phyloP scores from a whole-genome alignment of 768 basidiomycete species.

The Mycena epipterygia region DNA sequence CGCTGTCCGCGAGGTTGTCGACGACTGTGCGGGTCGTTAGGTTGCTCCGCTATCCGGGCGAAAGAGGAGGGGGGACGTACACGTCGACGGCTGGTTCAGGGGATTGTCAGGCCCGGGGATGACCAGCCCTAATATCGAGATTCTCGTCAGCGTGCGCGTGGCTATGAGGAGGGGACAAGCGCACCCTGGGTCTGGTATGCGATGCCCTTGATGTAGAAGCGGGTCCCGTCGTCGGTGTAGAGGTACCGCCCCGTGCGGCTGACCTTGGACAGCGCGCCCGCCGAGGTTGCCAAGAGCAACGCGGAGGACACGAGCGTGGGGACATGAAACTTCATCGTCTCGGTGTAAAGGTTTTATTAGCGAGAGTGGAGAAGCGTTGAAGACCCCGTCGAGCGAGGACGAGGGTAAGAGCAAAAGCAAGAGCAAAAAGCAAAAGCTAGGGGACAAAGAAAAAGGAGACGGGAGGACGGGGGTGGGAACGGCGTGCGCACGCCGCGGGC shows the following conservation, averaged over 20 bases:
- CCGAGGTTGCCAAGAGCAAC: not conserved
- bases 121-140: conserved; percentile 6
- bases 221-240: conserved; percentile 77
- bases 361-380: conserved; percentile 2
- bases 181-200: conserved; percentile 89
- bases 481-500: no score
- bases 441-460: no score
- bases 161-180: conserved; percentile 6
- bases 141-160: no score
- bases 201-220: conserved; percentile 92
- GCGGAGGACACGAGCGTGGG: not conserved
- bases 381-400: no score
- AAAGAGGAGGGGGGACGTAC: conserved; percentile 52
- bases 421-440: no score
- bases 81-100: conserved; percentile 41
- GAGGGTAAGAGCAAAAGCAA: no score
- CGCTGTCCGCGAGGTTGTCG: conserved; percentile 80
- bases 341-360: not conserved
- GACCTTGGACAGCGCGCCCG: conserved; percentile 55
- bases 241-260: conserved; percentile 84
- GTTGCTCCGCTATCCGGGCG: not conserved
- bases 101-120: conserved; percentile 17
- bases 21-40: conserved; percentile 77
- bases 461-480: no score
- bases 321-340: not conserved